phyloP scores from a whole-genome alignment of 805 yeast genomes.

The Ogataea allantospora region DNA sequence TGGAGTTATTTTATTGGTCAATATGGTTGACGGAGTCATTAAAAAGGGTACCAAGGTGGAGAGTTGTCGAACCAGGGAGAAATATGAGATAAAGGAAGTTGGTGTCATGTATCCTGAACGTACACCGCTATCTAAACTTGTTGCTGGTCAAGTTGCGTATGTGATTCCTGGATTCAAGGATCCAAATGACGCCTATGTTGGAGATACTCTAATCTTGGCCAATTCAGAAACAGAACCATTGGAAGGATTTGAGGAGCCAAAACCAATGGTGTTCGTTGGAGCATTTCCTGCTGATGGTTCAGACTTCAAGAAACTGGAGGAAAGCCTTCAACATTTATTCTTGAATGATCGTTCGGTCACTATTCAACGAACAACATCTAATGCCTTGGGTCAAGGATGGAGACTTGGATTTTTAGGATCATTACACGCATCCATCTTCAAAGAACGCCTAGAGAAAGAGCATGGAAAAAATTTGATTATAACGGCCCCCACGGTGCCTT shows the following conservation, averaged over 20 bases:
- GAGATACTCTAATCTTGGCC: slow-evolving; percentile 78
- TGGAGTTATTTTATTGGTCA: slow-evolving; percentile 84
- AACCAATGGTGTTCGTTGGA: slow-evolving; percentile 98
- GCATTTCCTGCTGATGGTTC: slow-evolving; percentile 96
- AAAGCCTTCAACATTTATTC: slow-evolving; percentile 82
- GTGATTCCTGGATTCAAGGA: slow-evolving; percentile 93
- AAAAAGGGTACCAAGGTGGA: slow-evolving; percentile 71
- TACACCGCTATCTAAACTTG: slow-evolving; percentile 56
- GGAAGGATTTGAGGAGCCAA: slow-evolving; percentile 94
- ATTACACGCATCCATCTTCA: slow-evolving; percentile 90
- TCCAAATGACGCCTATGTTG: slow-evolving; percentile 81
- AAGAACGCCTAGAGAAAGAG: slow-evolving; percentile 87
- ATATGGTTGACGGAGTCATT: slow-evolving; percentile 80
- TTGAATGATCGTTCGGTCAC: slow-evolving; percentile 91
- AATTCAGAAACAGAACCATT: slow-evolving; percentile 67
- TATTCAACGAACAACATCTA: slow-evolving; percentile 84
- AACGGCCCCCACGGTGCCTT: slow-evolving; percentile 96
- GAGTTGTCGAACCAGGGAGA: slow-evolving; percentile 72
- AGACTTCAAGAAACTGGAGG: slow-evolving; percentile 86
- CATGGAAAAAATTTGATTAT: slow-evolving; percentile 90
- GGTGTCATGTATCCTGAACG: slow-evolving; percentile 96
- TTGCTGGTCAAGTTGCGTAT: slow-evolving; percentile 94
- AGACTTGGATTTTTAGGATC: slow-evolving; percentile 93
- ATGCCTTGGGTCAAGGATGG: slow-evolving; percentile 97
- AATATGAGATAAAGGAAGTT: slow-evolving; percentile 86